Evolutionary conservation across 306 rosid genomes (phyloP).

Genomic region (Lithocarpus polystachyus): DNA sequence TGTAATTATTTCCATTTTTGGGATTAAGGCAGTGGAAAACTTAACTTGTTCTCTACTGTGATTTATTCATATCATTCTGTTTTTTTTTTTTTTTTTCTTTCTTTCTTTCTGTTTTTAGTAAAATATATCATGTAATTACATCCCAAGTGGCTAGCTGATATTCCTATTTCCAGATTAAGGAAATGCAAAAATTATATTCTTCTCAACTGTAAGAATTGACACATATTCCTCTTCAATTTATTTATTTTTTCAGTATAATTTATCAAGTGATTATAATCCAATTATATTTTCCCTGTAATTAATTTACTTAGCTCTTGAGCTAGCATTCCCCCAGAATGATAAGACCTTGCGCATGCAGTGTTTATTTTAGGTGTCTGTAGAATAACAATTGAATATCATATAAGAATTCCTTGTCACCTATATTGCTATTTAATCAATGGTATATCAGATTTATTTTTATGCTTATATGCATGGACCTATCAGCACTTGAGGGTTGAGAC

Average conservation of each 20-base stretch:
- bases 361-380: too few species aligned
- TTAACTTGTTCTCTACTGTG: background rate
- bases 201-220: background rate
- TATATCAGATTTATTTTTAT: too few species aligned
- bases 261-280: background rate
- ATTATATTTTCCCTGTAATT: too few species aligned
- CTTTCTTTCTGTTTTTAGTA: background rate
- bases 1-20: background rate
- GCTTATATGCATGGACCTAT: too few species aligned
- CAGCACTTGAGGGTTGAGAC: too few species aligned
- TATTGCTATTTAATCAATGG: too few species aligned
- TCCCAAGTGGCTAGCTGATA: background rate
- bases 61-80: background rate
- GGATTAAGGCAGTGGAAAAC: background rate
- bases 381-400: too few species aligned
- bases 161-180: constrained; percentile 5
- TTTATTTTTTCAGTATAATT: background rate
- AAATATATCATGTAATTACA: background rate
- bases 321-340: too few species aligned
- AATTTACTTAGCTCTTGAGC: too few species aligned
- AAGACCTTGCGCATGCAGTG: too few species aligned
- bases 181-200: background rate
- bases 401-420: too few species aligned
- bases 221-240: background rate
- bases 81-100: background rate